Base-by-base conservation (phyloP, 495 filamentous ascomycete species). In the Aspergillus funiculosus region DNA sequence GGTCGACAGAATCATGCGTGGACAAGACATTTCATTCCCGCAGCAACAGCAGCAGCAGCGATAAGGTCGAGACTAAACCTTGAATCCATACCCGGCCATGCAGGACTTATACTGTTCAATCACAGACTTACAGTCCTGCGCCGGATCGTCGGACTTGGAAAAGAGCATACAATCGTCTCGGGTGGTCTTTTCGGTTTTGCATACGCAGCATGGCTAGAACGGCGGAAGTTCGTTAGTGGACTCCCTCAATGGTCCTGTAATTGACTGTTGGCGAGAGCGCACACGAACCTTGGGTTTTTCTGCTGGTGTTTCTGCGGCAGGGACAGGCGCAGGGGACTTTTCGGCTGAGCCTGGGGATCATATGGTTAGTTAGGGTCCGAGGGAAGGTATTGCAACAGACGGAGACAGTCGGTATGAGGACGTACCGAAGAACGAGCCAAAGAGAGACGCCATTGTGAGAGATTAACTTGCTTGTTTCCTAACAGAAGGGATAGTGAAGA, bases 161-260 rank as follows among this genome's bases (percentile, higher is more conserved):
- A 97, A 95, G 13, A 98, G 85, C 91, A 98, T 96, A 75, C 92
- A 98, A 69, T 98, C 92, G 66, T 98, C 92, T 48, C 92, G 87
- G 48, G 73, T 68, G 46, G 86, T 75, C 64, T 98, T 98, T 66
- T 98, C 92, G 34, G 87, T 77, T 59, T 91, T 95, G 79, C 92
- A 98, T 15, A 98, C 92, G 65, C 91, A 95, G 78, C 89, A 95
- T 25, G 89, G 89, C 89, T 95, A 60, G 43, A 35, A 17, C n/a
- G 13, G 19, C 4, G 37, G 20, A 39, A 32, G 28, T 25, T 17
- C 2, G 27, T 48, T 41, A 51, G 42, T 44, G 31, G 8, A 19
- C 5, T 15, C 3, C 8, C n/a, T 7, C 6, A 13, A 3, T 5
- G 2, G 5, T 30, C 6, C 10, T 17, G 6, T 37, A 18, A 0